Percentiles rank a stretch among this genome's conserved stretches.
Evolutionary conservation across 257 asterid genomes (phyloP).

Genomic region (Nicotiana otophora): DNA sequence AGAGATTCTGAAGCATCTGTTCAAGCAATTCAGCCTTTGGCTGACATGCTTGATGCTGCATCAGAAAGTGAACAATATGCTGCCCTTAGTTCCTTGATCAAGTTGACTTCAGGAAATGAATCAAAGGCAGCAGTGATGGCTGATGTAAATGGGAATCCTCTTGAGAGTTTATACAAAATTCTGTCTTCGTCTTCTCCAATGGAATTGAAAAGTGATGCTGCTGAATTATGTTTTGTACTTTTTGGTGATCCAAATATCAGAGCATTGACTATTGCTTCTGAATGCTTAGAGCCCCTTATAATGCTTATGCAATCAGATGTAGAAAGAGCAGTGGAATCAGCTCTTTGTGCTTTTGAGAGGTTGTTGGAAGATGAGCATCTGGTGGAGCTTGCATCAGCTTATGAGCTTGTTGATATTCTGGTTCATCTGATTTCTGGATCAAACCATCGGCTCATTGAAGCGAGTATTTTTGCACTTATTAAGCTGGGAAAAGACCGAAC

Average conservation of each 20-base stretch:
- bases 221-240: slow-evolving; percentile 60
- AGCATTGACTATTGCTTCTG: slow-evolving; percentile 44
- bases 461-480: slow-evolving; percentile 67
- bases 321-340: slow-evolving; percentile 59
- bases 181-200: slow-evolving; percentile 46
- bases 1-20: slow-evolving; percentile 60
- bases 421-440: slow-evolving; percentile 65
- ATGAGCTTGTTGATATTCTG: slow-evolving; percentile 59
- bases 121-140: slow-evolving; percentile 50
- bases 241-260: slow-evolving; percentile 50
- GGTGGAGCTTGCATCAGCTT: slow-evolving; percentile 48
- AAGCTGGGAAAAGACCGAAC: slow-evolving; percentile 85
- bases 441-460: slow-evolving; percentile 67
- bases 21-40: slow-evolving; percentile 81
- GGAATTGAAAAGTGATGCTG: slow-evolving; percentile 66
- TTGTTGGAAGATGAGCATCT: slow-evolving; percentile 64
- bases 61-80: slow-evolving; percentile 54
- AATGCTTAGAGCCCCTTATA: slow-evolving; percentile 63
- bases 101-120: slow-evolving; percentile 52
- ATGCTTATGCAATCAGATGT: slow-evolving; percentile 56
- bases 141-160: slow-evolving; percentile 62
- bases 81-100: slow-evolving; percentile 65
- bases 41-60: slow-evolving; percentile 61
- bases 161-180: slow-evolving; percentile 49
- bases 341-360: slow-evolving; percentile 74